Base-by-base conservation (phyloP, 2,329 filamentous ascomycete genomes). In the Sphaerostilbella broomeana region DNA sequence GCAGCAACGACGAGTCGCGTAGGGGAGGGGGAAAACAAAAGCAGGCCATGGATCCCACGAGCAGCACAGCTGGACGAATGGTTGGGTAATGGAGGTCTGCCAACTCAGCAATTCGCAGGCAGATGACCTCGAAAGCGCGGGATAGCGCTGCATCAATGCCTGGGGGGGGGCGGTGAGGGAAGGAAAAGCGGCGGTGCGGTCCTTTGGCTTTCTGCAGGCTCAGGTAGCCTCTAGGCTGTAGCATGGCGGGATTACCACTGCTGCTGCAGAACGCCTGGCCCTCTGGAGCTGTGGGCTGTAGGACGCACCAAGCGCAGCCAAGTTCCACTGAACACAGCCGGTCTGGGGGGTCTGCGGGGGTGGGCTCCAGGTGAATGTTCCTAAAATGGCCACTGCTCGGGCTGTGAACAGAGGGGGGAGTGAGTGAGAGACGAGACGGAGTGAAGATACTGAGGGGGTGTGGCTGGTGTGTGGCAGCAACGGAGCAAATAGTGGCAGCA, bases 81-180 rank as follows among this genome's bases (percentile, higher is more conserved):
- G 39, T 20, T 38, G 29, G 43, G 38, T 35, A 40, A 38, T 43
- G 43, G 45, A 51, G 47, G 48, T 38, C 45, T 57, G 57, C 57
- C 59, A 62, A 43, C 59, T 61, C 59, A 62, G 55, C 58, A 59
- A 47, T 50, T 46, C 42, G 34, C 44, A 45, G 48, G 56, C 59
- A 62, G 59, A 62, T 62, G 59, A 62, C 59, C 59, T 40, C 18
- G 28, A 24, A 44, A 30, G 21, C 21, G 38, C 32, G 38, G 32
- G 32, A 35, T 35, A 27, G 38, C 38, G 38, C 26, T 40, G 38
- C 38, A 40, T 35, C 38, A 40, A 31, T 31, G 38, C 38, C 38
- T 24, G 30, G 37, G 38, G 38, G 31, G 35, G 35, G n/a, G n/a
- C 20, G 21, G 9, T 13, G 11, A 2, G 9, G n/a, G 21, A 18